phyloP scores from a whole-genome alignment of 495 filamentous ascomycete species.

The Neurospora sp. region DNA sequence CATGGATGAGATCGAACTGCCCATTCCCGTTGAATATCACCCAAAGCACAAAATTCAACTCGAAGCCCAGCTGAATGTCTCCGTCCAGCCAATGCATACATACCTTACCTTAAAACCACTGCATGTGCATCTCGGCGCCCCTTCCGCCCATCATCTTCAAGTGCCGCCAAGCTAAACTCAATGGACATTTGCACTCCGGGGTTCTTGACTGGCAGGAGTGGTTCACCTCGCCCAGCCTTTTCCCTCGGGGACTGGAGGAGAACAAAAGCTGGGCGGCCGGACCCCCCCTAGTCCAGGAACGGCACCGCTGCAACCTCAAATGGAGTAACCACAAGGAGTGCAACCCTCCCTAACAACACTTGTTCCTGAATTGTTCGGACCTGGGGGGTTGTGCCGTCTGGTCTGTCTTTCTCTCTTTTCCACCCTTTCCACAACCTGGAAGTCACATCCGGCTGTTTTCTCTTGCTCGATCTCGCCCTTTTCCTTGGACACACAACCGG shows the following conservation, averaged over 20 bases:
- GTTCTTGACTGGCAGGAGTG: not conserved
- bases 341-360: conserved; percentile 2
- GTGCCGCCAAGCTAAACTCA: not conserved
- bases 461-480: conserved; percentile 1
- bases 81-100: not conserved
- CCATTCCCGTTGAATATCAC: not conserved
- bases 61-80: not conserved
- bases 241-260: not conserved
- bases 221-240: not conserved
- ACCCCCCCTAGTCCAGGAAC: not conserved
- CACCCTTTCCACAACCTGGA: conserved; percentile 2
- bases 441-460: conserved; percentile 18
- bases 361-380: conserved; percentile 23
- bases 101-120: not conserved
- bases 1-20: not conserved
- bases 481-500: not conserved
- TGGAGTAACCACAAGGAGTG: not conserved
- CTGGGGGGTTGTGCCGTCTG: not conserved
- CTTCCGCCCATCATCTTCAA: not conserved
- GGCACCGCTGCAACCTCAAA: not conserved
- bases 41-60: not conserved
- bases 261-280: not conserved
- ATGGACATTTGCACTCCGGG: not conserved
- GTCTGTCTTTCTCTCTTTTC: conserved; percentile 1
- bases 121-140: not conserved